Percentiles rank a stretch among this genome's conserved stretches.
Evolutionary conservation across 129 eudicot genomes (phyloP).

Genomic region (Daucus carota): DH1_v3.0 NC_030381.2:1505001-1505500

Average conservation of each 20-base stretch:
- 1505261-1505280: slow-evolving; percentile 45
- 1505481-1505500: slow-evolving; percentile 59
- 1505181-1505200: not conserved
- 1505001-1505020: slow-evolving; percentile 64
- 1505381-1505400: slow-evolving; percentile 79
- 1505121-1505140: not conserved
- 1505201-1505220: too few species aligned
- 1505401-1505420: slow-evolving; percentile 55
- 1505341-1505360: slow-evolving; percentile 63
- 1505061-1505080: slow-evolving; percentile 6
- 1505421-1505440: slow-evolving; percentile 77
- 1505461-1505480: slow-evolving; percentile 64
- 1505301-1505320: slow-evolving; percentile 54
- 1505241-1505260: slow-evolving; percentile 67
- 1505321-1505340: slow-evolving; percentile 36
- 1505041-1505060: slow-evolving; percentile 68
- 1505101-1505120: not conserved
- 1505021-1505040: slow-evolving; percentile 46
- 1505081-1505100: not conserved
- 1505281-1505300: slow-evolving; percentile 52
- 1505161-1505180: not conserved
- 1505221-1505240: slow-evolving; percentile 18
- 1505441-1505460: slow-evolving; percentile 59
- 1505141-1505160: too few species aligned
- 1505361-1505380: slow-evolving; percentile 58